phyloP scores from a whole-genome alignment of 1,284 basidiomycete genomes.

The Bjerkandera adusta region DNA sequence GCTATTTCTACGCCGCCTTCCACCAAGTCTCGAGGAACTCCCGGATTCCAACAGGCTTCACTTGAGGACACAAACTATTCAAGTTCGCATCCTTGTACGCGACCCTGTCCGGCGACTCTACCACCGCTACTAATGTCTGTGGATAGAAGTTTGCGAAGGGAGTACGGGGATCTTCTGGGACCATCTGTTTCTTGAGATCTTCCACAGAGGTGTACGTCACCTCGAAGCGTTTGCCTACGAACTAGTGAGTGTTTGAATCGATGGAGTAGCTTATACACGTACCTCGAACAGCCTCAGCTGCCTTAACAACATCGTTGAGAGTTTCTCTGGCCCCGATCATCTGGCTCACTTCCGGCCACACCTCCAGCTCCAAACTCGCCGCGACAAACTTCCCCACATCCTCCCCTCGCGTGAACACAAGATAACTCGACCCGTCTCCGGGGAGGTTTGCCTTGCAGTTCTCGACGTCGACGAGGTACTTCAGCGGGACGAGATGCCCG shows the following conservation, averaged over 20 bases:
- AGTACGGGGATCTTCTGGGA: background rate
- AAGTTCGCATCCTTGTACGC: constrained; percentile 1
- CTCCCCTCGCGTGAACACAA: constrained; percentile 9
- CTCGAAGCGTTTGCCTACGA: constrained; percentile 3
- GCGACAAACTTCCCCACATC: constrained; percentile 13
- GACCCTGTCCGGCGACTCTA: background rate
- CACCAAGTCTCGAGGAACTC: constrained; percentile 10
- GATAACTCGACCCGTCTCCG: constrained; percentile 3
- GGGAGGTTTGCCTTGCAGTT: constrained; percentile 3
- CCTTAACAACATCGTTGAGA: constrained; percentile 4
- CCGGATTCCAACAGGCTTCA: constrained; percentile 3
- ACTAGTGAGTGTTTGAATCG: background rate
- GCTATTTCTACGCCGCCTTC: background rate
- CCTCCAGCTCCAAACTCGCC: constrained; percentile 4
- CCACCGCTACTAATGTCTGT: background rate
- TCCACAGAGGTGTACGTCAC: constrained; percentile 6
- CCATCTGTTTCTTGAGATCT: constrained; percentile 3
- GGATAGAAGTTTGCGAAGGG: background rate
- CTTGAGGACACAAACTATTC: constrained; percentile 6
- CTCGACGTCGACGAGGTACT: constrained; percentile 5
- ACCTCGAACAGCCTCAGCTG: constrained; percentile 4
- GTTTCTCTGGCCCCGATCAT: constrained; percentile 5
- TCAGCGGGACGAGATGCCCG: constrained; percentile 2
- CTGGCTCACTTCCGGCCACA: constrained; percentile 8
- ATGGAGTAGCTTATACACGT: background rate